These are phyloP conservation scores for Coniferiporia weirii DNA, from an alignment of 1,284 basidiomycete genomes.

Conservation along the genomic window DNA sequence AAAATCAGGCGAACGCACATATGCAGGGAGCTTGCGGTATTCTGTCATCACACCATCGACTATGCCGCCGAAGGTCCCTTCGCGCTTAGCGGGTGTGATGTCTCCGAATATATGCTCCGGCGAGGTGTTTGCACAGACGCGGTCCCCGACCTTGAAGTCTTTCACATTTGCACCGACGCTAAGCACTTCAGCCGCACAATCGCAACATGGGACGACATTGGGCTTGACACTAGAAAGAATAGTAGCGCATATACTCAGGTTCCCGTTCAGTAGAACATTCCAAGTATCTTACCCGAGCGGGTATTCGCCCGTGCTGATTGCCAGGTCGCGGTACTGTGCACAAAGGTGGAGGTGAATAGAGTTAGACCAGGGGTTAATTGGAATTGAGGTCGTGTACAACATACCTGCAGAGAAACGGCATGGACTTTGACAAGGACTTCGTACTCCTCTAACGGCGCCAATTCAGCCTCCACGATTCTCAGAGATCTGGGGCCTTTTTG, in stretches of 20 bases:
- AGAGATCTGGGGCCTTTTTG: conserved; percentile 25
- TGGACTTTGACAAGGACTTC: conserved; percentile 48
- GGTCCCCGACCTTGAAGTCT: conserved; percentile 48
- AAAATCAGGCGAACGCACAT: conserved; percentile 26
- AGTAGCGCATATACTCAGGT: background rate
- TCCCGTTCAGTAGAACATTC: too few relatives aligned
- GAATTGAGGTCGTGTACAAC: background rate
- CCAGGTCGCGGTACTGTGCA: conserved; percentile 38
- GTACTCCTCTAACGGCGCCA: conserved; percentile 31
- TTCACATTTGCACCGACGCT: conserved; percentile 47
- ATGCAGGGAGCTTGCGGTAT: conserved; percentile 42
- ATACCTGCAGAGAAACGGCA: conserved; percentile 44
- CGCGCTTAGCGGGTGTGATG: conserved; percentile 27
- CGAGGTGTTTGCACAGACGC: conserved; percentile 45
- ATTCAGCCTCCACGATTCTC: conserved; percentile 26
- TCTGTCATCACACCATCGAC: conserved; percentile 51
- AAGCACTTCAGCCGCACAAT: conserved; percentile 58
- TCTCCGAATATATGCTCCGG: conserved; percentile 39
- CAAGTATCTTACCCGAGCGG: conserved; percentile 22
- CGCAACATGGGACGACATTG: conserved; percentile 50
- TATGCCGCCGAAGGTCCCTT: conserved; percentile 39
- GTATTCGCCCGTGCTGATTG: conserved; percentile 33
- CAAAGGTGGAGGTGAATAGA: too few relatives aligned
- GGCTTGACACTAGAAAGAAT: conserved; percentile 20
- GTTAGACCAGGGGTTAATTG: too few relatives aligned